Conservation (phyloP, 1,284 basidiomycete genomes). For the Pascua guehoae region DNA sequence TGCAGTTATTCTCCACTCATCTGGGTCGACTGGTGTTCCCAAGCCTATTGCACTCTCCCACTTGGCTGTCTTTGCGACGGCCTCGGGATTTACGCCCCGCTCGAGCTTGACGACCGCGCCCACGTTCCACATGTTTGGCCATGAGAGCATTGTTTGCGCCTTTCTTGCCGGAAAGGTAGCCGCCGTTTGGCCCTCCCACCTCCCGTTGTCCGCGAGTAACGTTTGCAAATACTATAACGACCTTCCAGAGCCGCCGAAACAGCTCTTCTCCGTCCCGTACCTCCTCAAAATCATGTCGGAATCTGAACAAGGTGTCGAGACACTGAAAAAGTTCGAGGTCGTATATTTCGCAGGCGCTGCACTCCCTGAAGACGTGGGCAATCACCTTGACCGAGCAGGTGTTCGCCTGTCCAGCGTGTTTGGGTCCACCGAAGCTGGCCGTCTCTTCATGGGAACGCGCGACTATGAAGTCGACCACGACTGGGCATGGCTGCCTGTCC, state of each 20-base stretch:
- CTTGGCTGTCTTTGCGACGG: slow-evolving; percentile 37
- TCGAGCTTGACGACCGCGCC: slow-evolving; percentile 53
- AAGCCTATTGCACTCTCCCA: slow-evolving; percentile 41
- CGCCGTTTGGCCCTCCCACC: slow-evolving; percentile 55
- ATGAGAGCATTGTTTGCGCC: slow-evolving; percentile 35
- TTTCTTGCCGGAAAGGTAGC: slow-evolving; percentile 52
- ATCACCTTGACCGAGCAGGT: slow-evolving; percentile 54
- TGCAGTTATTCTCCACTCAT: slow-evolving; percentile 59
- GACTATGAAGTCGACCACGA: slow-evolving; percentile 55
- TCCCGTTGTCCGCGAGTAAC: slow-evolving; percentile 56
- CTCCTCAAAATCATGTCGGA: slow-evolving; percentile 55
- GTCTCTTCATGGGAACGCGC: slow-evolving; percentile 53
- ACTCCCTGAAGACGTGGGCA: slow-evolving; percentile 54
- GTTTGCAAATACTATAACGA: slow-evolving; percentile 38
- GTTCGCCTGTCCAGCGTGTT: slow-evolving; percentile 58
- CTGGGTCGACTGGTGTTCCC: slow-evolving; percentile 57
- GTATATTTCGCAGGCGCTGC: slow-evolving; percentile 50
- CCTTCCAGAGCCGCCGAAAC: slow-evolving; percentile 39
- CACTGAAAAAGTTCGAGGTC: slow-evolving; percentile 55
- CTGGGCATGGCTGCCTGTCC: slow-evolving; percentile 58
- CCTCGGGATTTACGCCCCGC: slow-evolving; percentile 16
- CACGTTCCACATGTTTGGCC: slow-evolving; percentile 53
- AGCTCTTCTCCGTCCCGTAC: slow-evolving; percentile 51
- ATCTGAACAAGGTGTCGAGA: slow-evolving; percentile 51
- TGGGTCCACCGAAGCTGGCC: slow-evolving; percentile 51